phyloP scores from a whole-genome alignment of 2,329 filamentous ascomycete genomes.

The Stemphylium lycopersici region DNA sequence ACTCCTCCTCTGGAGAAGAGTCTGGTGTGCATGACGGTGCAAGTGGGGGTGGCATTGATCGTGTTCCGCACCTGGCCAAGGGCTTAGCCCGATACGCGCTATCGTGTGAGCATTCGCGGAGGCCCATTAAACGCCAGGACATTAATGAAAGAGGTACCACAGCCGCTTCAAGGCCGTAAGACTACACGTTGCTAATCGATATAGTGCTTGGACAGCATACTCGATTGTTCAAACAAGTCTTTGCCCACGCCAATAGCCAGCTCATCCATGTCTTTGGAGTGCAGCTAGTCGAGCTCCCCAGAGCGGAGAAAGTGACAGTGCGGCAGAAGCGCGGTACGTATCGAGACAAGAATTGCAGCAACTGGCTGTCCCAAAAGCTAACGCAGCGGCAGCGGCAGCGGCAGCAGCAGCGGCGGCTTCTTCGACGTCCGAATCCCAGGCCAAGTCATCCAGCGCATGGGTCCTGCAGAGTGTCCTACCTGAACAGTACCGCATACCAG shows the following conservation, averaged over 20 bases:
- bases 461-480: slow-evolving; percentile 79
- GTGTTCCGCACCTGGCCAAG: slow-evolving; percentile 59
- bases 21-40: slow-evolving; percentile 32
- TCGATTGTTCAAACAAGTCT: slow-evolving; percentile 76
- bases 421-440: slow-evolving; percentile 60
- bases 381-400: not conserved
- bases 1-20: not conserved
- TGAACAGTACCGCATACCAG: slow-evolving; percentile 64
- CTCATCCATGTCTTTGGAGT: slow-evolving; percentile 83
- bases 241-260: slow-evolving; percentile 75
- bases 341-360: not conserved
- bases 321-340: slow-evolving; percentile 74
- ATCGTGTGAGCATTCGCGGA: slow-evolving; percentile 65
- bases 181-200: slow-evolving; percentile 9
- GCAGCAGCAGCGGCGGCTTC: slow-evolving; percentile 55
- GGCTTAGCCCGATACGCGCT: slow-evolving; percentile 67
- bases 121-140: slow-evolving; percentile 63
- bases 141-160: slow-evolving; percentile 59
- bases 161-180: not conserved
- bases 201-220: slow-evolving; percentile 71
- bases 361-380: not conserved
- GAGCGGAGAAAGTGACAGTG: slow-evolving; percentile 79
- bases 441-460: slow-evolving; percentile 70
- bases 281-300: slow-evolving; percentile 83
- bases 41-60: slow-evolving; percentile 16